These are phyloP conservation scores for Eleusine coracana DNA, from an alignment of 176 grass and related monocot species.

Conservation along the genomic window DNA sequence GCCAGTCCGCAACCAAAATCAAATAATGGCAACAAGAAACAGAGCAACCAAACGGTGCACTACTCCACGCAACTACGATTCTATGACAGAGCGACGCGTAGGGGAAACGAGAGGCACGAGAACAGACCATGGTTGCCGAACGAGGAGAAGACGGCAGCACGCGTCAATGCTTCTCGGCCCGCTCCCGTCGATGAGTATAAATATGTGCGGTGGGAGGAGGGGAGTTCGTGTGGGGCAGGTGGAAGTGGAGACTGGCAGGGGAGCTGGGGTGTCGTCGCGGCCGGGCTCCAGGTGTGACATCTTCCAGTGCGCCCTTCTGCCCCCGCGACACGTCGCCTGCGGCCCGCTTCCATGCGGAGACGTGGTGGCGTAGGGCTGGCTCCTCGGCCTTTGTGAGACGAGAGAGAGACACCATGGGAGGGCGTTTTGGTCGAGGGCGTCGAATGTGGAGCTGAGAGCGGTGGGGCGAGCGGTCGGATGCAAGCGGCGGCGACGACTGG, in stretches of 20 bases:
- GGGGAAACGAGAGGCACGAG: neutral
- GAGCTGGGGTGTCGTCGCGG: conserved; percentile 36
- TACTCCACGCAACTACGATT: neutral
- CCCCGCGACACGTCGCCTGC: conserved; percentile 48
- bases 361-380: neutral
- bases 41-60: neutral
- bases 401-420: neutral
- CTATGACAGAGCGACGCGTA: neutral
- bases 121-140: conserved; percentile 36
- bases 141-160: neutral
- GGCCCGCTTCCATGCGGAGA: conserved; percentile 16
- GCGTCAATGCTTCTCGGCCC: neutral
- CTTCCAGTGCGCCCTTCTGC: neutral
- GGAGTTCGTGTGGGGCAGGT: neutral
- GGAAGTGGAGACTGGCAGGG: neutral
- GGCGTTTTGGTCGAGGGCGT: neutral
- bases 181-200: neutral
- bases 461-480: neutral
- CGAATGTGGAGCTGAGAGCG: neutral
- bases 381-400: conserved; percentile 13
- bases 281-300: conserved; percentile 35
- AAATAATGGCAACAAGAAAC: neutral
- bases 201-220: neutral
- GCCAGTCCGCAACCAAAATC: neutral
- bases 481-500: neutral